Conservation (phyloP, 1,284 basidiomycete species). For the Apiotrichum montevideense region DNA sequence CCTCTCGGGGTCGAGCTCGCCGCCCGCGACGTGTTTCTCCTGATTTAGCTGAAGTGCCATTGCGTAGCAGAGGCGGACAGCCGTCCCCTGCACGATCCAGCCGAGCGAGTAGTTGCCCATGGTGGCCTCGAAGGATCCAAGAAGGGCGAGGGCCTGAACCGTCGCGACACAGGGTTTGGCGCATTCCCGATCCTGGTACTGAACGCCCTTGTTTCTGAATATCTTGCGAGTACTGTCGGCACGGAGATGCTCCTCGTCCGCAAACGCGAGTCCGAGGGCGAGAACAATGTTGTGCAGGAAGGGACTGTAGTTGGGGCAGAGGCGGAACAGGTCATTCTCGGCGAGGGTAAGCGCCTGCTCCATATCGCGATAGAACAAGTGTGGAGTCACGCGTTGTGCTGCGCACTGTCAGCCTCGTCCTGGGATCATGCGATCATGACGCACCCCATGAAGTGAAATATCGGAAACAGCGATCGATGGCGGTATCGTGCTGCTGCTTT, state of each 20-base stretch:
- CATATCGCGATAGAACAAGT: constrained; percentile 19
- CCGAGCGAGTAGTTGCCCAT: constrained; percentile 26
- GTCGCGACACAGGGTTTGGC: constrained; percentile 56
- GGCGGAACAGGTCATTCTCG: constrained; percentile 21
- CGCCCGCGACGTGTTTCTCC: constrained; percentile 12
- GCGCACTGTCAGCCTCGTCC: too few species aligned
- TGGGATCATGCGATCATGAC: too few species aligned
- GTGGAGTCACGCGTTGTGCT: constrained; percentile 9
- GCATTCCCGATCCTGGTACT: constrained; percentile 56
- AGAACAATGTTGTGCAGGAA: constrained; percentile 65
- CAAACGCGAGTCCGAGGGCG: constrained; percentile 56
- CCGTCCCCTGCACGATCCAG: constrained; percentile 26
- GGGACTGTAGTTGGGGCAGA: constrained; percentile 59
- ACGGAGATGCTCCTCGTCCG: constrained; percentile 53
- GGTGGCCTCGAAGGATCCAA: constrained; percentile 57
- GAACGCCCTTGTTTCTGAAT: constrained; percentile 56
- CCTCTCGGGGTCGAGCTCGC: constrained; percentile 16
- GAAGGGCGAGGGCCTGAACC: constrained; percentile 55
- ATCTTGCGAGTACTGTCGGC: constrained; percentile 50
- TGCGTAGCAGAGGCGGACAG: constrained; percentile 18
- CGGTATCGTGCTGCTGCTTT: constrained; percentile 19
- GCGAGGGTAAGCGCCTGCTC: constrained; percentile 1
- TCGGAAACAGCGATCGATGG: constrained; percentile 26
- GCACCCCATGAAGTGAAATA: constrained; percentile 18
- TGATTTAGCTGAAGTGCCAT: constrained; percentile 25